Base-by-base conservation (phyloP, 2,329 filamentous ascomycete genomes). In the Cercospora sp. region DNA sequence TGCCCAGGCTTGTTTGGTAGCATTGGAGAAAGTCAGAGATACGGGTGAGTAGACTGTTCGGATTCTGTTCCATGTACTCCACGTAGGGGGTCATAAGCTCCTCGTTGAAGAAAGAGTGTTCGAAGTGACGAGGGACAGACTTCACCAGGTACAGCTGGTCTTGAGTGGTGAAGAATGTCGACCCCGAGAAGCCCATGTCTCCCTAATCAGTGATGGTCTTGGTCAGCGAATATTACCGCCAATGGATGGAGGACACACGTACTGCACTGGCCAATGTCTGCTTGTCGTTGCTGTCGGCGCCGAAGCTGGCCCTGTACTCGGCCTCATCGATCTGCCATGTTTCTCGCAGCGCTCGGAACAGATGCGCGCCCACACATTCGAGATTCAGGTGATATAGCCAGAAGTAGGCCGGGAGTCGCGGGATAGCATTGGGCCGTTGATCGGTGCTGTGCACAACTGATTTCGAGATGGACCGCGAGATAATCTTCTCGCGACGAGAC, bases 161-260 rank as follows among this genome's bases (percentile, higher is more conserved):
- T 3, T 82, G 78, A 0, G 90, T 92, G 4, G 84, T 85, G 78
- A 91, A 92, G 79, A 93, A 93, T 0, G 90, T 91, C 80, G 90
- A 92, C 60, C 91, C 91, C 30, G 89, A 91, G 75, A 91, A 91
- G 2, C 90, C 90, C 79, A 93, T 83, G 74, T 92, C 89, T 1
- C 71, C 62, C 68, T 73, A 28, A n/a, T 18, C 20, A 6, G 5
- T 18, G 13, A 57, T 18, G 20, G 55, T 18, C n/a, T 20, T 42
- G 58, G 16, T 55, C 36, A 68, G 60, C 18, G 31, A 20, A 48
- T 12, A 12, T 3, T 16, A 33, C 26, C 40, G 20, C 31, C 20
- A 1, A 28, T 13, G 23, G 1, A 26, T 6, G 12, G 48, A 9
- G 20, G 12, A 28, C 23, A 8, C 5, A 28, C 48, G 23, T 30